Conservation (phyloP, 129 eudicot species). For the Helianthus tuberosus region DNA sequence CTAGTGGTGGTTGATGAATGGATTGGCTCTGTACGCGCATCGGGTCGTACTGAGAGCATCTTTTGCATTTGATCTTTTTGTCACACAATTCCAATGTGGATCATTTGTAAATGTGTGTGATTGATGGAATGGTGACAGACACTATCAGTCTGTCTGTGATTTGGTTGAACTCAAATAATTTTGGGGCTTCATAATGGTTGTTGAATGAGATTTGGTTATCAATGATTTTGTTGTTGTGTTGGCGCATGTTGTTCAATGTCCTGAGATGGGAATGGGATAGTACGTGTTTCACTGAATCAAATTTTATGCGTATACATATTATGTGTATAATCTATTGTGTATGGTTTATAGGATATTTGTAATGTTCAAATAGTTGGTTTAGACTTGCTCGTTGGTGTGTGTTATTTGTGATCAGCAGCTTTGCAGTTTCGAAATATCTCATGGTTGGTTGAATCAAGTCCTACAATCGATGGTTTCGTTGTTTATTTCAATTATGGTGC, state of each 20-base stretch:
- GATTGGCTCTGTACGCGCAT: conserved; percentile 4
- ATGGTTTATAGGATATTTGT: neutral
- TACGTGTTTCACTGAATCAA: neutral
- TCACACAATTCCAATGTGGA: neutral
- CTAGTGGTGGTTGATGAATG: conserved; percentile 8
- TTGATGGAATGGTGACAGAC: neutral
- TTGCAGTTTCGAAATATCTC: neutral
- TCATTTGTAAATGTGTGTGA: neutral
- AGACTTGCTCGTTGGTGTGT: conserved; percentile 20
- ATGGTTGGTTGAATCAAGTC: neutral
- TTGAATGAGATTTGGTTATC: conserved; percentile 27
- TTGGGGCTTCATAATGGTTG: conserved; percentile 11
- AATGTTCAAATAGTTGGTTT: neutral
- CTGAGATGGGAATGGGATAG: neutral
- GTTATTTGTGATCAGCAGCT: conserved; percentile 7
- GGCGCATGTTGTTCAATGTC: neutral
- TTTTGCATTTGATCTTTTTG: conserved; percentile 6
- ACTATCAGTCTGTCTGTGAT: neutral
- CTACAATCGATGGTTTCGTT: neutral
- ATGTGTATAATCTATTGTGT: conserved; percentile 5
- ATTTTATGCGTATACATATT: neutral
- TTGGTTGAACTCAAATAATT: conserved; percentile 6
- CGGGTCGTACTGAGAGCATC: conserved; percentile 7
- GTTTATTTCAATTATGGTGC: neutral
- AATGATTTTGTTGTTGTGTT: conserved; percentile 17